Conservation (phyloP, 441 rosid genomes). For the Gossypium laxum region DNA sequence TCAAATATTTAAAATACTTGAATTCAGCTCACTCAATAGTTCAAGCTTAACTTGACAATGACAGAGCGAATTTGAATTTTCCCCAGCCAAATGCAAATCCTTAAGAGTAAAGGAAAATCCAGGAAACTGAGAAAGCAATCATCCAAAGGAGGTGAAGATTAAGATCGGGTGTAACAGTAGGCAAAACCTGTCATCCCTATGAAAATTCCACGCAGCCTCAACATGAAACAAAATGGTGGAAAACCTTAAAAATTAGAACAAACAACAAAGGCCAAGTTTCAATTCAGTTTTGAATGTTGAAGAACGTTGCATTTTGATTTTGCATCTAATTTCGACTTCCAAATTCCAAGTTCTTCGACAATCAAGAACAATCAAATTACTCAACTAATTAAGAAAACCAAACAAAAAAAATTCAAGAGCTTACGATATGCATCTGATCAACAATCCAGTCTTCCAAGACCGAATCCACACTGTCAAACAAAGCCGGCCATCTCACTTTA, state of each 20-base stretch:
- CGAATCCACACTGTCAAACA: conserved; percentile 57
- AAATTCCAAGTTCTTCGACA: neutral
- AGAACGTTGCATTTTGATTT: neutral
- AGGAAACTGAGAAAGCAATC: neutral
- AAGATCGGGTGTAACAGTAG: neutral
- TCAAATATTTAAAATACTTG: no score
- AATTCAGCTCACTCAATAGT: no score
- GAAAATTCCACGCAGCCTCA: neutral
- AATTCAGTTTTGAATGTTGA: neutral
- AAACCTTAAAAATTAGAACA: neutral
- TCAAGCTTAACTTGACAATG: no score
- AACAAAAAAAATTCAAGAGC: neutral
- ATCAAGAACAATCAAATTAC: neutral
- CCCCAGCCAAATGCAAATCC: no score
- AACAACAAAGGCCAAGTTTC: neutral
- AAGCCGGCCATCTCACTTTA: conserved; percentile 69
- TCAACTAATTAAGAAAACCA: neutral
- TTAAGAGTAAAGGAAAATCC: neutral
- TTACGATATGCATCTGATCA: conserved; percentile 69
- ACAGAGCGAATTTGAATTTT: no score
- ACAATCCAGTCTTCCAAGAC: conserved; percentile 67
- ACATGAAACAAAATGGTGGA: neutral
- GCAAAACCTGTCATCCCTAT: neutral
- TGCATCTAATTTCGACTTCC: neutral
- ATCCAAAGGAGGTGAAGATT: neutral